Conservation (phyloP, 768 basidiomycete species). For the Pulveroboletus sp. region DNA sequence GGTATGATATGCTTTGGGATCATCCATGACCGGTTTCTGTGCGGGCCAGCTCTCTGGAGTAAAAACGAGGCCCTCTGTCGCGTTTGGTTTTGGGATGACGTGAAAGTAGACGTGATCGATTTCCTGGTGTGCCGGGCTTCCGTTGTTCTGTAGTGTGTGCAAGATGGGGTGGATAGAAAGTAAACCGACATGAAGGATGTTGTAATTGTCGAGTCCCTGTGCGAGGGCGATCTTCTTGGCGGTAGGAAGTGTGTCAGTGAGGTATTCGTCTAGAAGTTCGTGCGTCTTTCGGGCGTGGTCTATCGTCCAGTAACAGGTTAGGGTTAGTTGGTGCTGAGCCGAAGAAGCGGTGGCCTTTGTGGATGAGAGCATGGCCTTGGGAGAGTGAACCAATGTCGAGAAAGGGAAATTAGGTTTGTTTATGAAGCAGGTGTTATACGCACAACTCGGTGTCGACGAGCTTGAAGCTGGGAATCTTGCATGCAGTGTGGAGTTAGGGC, state of each 20-base stretch:
- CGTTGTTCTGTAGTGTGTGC: constrained; percentile 53
- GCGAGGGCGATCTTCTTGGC: constrained; percentile 87
- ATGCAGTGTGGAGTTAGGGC: constrained; percentile 35
- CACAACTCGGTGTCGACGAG: constrained; percentile 74
- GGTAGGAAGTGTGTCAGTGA: constrained; percentile 70
- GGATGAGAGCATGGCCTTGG: constrained; percentile 82
- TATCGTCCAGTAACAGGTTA: constrained; percentile 28
- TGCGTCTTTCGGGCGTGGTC: constrained; percentile 86
- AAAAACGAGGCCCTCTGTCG: constrained; percentile 68
- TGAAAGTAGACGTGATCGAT: constrained; percentile 93
- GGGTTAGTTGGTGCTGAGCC: no score
- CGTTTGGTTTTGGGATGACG: constrained; percentile 85
- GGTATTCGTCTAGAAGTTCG: constrained; percentile 82
- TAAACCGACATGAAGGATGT: constrained; percentile 62
- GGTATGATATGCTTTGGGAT: constrained; percentile 21
- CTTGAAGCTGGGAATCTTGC: constrained; percentile 88
- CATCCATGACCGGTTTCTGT: constrained; percentile 16
- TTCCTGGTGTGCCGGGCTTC: constrained; percentile 57
- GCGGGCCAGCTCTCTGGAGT: constrained; percentile 50
- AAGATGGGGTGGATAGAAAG: not conserved
- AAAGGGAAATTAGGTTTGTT: constrained; percentile 54
- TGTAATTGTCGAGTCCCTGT: constrained; percentile 74
- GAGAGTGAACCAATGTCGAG: constrained; percentile 89
- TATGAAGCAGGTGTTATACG: constrained; percentile 25
- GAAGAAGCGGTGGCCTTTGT: no score